These are phyloP conservation scores for Tetrahymena borealis DNA, from an alignment of 73 alveolate genomes.

Conservation along the genomic window DNA sequence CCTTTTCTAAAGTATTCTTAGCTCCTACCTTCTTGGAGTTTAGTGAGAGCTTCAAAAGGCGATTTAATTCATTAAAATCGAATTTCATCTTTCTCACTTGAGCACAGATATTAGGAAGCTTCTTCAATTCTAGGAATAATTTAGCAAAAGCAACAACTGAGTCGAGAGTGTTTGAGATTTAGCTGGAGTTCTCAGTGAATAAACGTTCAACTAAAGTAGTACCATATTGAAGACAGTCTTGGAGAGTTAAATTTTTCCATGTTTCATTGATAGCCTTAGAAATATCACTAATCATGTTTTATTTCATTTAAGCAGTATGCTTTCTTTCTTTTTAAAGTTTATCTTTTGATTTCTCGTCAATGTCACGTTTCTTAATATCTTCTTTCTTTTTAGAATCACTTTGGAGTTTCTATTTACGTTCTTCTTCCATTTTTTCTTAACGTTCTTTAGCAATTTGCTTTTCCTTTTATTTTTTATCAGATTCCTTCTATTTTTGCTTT, in stretches of 20 bases:
- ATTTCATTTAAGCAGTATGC: neutral
- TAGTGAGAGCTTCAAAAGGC: neutral
- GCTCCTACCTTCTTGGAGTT: neutral
- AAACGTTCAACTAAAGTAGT: neutral
- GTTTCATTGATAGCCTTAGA: neutral
- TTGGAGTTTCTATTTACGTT: neutral
- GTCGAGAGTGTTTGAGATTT: neutral
- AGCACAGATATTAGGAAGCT: neutral
- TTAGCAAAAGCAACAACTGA: neutral
- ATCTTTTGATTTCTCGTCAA: neutral
- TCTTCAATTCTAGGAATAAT: neutral
- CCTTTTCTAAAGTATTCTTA: neutral
- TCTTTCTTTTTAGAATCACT: neutral
- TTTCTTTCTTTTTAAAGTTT: neutral
- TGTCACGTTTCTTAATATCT: neutral
- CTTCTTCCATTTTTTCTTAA: neutral
- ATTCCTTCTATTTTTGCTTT: neutral
- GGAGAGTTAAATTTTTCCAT: neutral
- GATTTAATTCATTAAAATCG: neutral
- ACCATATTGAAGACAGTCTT: neutral
- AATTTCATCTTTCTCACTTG: neutral
- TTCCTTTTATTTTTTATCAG: neutral
- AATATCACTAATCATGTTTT: neutral
- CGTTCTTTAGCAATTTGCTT: neutral
- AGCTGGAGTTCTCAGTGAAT: neutral